Percentiles rank a stretch among this genome's conserved stretches.
Conservation (phyloP, 2,329 filamentous ascomycete genomes). For the Beauveria bassiana region DNA sequence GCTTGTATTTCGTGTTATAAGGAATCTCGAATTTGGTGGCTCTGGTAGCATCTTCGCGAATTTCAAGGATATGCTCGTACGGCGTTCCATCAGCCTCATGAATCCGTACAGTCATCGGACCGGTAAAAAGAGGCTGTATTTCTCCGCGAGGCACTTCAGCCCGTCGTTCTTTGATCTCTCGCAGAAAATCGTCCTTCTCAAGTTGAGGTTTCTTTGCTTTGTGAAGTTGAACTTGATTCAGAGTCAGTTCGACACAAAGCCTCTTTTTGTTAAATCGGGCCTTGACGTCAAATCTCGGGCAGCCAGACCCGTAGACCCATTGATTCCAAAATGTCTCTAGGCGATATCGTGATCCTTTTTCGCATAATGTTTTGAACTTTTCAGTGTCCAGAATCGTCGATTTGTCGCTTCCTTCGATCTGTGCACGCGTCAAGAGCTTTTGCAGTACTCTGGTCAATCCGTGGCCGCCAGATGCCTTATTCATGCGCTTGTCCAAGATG, state of each 20-base stretch:
- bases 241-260: conserved; percentile 84
- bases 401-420: conserved; percentile 51
- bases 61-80: conserved; percentile 95
- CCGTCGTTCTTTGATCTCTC: conserved; percentile 73
- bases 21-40: conserved; percentile 80
- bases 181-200: conserved; percentile 68
- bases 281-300: conserved; percentile 76
- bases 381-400: conserved; percentile 69
- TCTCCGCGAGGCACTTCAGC: conserved; percentile 61
- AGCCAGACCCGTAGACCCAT: conserved; percentile 84
- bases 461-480: conserved; percentile 74
- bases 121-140: conserved; percentile 76
- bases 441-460: conserved; percentile 81
- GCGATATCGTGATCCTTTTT: conserved; percentile 79
- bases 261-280: conserved; percentile 98
- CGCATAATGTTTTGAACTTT: conserved; percentile 73
- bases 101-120: conserved; percentile 94
- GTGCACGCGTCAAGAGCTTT: conserved; percentile 77
- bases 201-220: conserved; percentile 38
- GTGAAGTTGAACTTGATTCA: conserved; percentile 64
- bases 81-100: conserved; percentile 97
- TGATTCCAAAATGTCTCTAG: conserved; percentile 89
- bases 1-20: conserved; percentile 98
- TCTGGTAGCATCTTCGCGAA: conserved; percentile 75
- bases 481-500: conserved; percentile 83